Evolutionary conservation across 352 stramenopile species (phyloP), one percentile per base, ranked within the genome.

Genomic region (Pythium phragmitis): DNA sequence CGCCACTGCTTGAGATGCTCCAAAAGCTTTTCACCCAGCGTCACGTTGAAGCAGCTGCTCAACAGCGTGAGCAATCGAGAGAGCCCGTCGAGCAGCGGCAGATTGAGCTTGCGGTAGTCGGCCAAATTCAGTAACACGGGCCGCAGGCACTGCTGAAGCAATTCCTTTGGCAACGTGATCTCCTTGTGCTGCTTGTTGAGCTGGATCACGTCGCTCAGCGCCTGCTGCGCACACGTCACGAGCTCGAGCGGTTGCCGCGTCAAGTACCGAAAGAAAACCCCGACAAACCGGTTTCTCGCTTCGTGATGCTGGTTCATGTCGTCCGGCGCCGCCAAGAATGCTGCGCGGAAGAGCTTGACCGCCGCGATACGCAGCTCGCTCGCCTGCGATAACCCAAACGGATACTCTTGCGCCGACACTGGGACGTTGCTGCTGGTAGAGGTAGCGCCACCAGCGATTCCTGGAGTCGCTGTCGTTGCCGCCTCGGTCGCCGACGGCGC

Each of bases 1-100:
- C 85, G 79, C 90, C 90, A 98, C 66, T 98, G 93, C 68, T 98
- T 95, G 14, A 99, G 69, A 67, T 98, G 96, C 61, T 99, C 96
- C 1, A 99, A 70, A 33, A 99, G 69, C 69, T 99, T 99, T 65
- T 99, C 96, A 7, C 96, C 97, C 1, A 99, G 76, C 13, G 95
- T 98, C 37, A 98, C 96, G 57, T 99, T 99, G 65, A 99, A 99
- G 79, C 96, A 99, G 45, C 87, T 98, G 59, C 91, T 98, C 2
- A 99, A 75, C 0, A 99, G 75, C 5, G 87, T 95, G 7, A 99
- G 72, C 36, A 99, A 74, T 30, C 93, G 82, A 16, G 89, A 91
- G 7, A 99, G 76, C 2, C 94, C 97, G 71, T 98, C 87, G 6
- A 99, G 72, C 9, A 99, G 68, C n/a, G 91, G 89, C 19, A 98